phyloP scores from a whole-genome alignment of 208 protist species.

The Trypanosoma scelopori region DNA sequence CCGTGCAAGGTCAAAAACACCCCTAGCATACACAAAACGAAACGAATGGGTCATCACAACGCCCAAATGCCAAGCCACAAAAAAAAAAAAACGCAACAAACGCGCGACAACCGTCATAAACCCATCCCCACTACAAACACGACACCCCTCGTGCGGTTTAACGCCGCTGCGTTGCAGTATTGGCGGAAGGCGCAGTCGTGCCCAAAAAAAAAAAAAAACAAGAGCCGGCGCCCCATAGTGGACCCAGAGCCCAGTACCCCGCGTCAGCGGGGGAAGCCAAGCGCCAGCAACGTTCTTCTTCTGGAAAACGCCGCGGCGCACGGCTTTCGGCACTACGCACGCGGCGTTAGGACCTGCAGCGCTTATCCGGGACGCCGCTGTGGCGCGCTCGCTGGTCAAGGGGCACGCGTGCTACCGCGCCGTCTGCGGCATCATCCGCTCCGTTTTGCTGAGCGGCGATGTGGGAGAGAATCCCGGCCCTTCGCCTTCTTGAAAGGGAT shows the following conservation, averaged over 20 bases:
- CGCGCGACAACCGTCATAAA: too few species aligned
- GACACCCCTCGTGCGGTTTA: too few species aligned
- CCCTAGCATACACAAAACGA: too few species aligned
- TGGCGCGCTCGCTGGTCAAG: background rate
- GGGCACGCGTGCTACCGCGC: slow-evolving; percentile 1
- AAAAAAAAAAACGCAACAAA: too few species aligned
- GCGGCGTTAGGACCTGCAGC: background rate
- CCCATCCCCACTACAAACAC: too few species aligned
- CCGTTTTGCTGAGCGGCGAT: slow-evolving; percentile 8
- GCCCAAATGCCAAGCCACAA: too few species aligned
- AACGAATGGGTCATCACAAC: too few species aligned
- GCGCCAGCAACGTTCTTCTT: slow-evolving; percentile 7
- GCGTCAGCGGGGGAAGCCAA: slow-evolving; percentile 9
- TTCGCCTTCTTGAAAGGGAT: background rate
- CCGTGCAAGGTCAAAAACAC: too few species aligned
- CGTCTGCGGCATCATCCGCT: slow-evolving; percentile 8
- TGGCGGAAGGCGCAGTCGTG: too few species aligned
- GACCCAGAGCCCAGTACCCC: slow-evolving; percentile 10
- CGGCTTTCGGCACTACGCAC: background rate
- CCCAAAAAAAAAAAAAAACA: too few species aligned
- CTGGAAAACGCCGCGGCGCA: background rate
- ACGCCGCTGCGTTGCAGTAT: too few species aligned
- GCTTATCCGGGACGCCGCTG: slow-evolving; percentile 5
- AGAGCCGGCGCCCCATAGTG: slow-evolving; percentile 14
- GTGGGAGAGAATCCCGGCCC: slow-evolving; percentile 8